Evolutionary conservation across 2,329 filamentous ascomycete genomes (phyloP).

Genomic region (Fusarium sp.): DNA sequence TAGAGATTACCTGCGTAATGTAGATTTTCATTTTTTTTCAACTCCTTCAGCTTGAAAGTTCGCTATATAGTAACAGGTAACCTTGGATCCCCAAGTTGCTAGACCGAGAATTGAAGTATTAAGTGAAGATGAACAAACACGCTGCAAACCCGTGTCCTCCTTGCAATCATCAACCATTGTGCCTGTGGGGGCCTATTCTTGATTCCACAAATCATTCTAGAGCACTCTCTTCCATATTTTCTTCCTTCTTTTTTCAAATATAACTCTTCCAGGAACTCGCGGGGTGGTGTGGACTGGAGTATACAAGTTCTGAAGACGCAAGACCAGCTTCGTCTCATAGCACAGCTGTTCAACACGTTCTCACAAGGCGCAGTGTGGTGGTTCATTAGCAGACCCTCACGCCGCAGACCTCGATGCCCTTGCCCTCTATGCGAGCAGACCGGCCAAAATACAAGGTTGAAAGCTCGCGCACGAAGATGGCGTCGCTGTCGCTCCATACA

Average conservation of each 20-base stretch:
- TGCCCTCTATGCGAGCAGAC: conserved; percentile 74
- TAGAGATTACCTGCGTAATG: not conserved
- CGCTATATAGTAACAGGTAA: conserved; percentile 7
- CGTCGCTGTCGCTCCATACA: conserved; percentile 81
- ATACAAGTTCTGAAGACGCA: conserved; percentile 44
- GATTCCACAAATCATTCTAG: conserved; percentile 31
- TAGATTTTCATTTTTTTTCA: not conserved
- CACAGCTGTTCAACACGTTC: conserved; percentile 11
- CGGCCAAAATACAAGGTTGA: conserved; percentile 77
- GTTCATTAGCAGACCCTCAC: conserved; percentile 73
- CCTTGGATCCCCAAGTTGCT: not conserved
- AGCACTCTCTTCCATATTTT: conserved; percentile 7
- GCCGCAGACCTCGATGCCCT: conserved; percentile 82
- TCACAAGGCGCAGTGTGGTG: not conserved
- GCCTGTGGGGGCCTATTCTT: conserved; percentile 36
- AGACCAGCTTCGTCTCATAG: conserved; percentile 45
- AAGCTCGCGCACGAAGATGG: conserved; percentile 77
- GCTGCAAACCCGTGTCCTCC: conserved; percentile 12
- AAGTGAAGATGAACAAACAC: not conserved
- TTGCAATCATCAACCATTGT: conserved; percentile 11
- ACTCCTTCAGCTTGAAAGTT: not conserved
- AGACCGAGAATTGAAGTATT: conserved; percentile 8
- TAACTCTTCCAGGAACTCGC: conserved; percentile 20
- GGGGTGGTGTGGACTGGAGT: conserved; percentile 28
- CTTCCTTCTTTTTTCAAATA: not conserved